These are phyloP conservation scores for Geotrichum citri-aurantii DNA, from an alignment of 1,139 yeast genomes.

Conservation along the genomic window DNA sequence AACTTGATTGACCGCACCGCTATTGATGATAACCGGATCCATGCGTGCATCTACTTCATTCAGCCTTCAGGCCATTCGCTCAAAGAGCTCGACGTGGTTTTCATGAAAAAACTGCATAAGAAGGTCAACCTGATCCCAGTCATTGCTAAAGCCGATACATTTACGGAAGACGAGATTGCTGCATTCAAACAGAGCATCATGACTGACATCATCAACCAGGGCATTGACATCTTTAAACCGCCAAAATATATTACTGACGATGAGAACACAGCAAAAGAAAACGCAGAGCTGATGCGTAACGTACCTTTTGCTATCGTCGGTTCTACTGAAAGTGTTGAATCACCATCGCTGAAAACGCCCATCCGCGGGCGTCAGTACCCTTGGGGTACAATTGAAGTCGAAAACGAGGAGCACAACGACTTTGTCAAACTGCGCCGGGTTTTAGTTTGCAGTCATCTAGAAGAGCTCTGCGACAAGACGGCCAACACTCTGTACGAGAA, in stretches of 20 bases:
- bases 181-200: constrained; percentile 66
- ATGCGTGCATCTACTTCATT: constrained; percentile 93
- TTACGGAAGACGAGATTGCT: constrained; percentile 78
- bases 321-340: constrained; percentile 68
- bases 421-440: constrained; percentile 86
- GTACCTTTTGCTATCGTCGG: constrained; percentile 93
- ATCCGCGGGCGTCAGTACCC: constrained; percentile 95
- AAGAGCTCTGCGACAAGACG: constrained; percentile 88
- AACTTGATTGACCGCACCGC: constrained; percentile 76
- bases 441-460: constrained; percentile 83
- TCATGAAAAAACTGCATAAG: constrained; percentile 83
- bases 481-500: constrained; percentile 72
- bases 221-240: constrained; percentile 76
- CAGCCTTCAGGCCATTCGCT: constrained; percentile 97
- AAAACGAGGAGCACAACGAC: constrained; percentile 91
- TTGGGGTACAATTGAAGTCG: constrained; percentile 97
- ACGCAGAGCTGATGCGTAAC: constrained; percentile 46
- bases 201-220: constrained; percentile 70
- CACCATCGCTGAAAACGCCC: constrained; percentile 59
- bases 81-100: constrained; percentile 80
- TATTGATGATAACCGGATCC: constrained; percentile 85
- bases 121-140: constrained; percentile 92
- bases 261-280: constrained; percentile 63
- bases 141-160: constrained; percentile 90
- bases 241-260: constrained; percentile 78